phyloP scores from a whole-genome alignment of 2,329 filamentous ascomycete species.

The Sporothrix brasiliensis region DNA sequence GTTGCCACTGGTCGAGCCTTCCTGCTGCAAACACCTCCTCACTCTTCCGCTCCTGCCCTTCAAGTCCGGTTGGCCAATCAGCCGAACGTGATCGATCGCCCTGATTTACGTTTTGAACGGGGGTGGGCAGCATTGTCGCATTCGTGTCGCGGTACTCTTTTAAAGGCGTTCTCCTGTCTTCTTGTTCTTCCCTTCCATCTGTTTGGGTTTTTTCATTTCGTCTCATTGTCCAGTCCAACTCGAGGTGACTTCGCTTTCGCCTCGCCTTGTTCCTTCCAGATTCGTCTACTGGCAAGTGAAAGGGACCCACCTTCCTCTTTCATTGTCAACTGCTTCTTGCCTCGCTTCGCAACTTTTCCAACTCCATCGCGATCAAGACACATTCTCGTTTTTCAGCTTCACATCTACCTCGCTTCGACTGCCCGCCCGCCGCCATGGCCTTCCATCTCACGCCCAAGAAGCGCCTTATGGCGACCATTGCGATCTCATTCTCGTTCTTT shows the following conservation, averaged over 20 bases:
- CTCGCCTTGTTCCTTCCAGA: slow-evolving; percentile 15
- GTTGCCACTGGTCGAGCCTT: slow-evolving; percentile 17
- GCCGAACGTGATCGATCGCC: slow-evolving; percentile 6
- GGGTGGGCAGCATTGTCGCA: not conserved
- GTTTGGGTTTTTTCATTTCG: not conserved
- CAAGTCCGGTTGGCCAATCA: slow-evolving; percentile 1
- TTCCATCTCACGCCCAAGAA: slow-evolving; percentile 48
- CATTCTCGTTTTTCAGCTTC: not conserved
- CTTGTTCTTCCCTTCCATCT: not conserved
- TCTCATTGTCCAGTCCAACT: not conserved
- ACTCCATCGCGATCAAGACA: not conserved
- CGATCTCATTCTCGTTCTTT: slow-evolving; percentile 56
- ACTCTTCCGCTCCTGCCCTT: slow-evolving; percentile 13
- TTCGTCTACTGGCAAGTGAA: not conserved
- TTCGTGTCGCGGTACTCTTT: not conserved
- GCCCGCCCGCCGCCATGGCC: slow-evolving; percentile 41
- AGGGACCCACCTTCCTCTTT: not conserved
- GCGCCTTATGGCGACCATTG: slow-evolving; percentile 53
- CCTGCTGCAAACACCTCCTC: not conserved
- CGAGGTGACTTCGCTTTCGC: not conserved
- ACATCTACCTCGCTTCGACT: not conserved
- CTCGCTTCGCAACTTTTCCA: not conserved
- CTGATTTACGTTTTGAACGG: slow-evolving; percentile 6
- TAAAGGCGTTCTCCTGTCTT: not conserved
- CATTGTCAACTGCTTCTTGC: not conserved